Conservation (phyloP, 2,329 filamentous ascomycete genomes). For the Penicillium nordicum region DNA sequence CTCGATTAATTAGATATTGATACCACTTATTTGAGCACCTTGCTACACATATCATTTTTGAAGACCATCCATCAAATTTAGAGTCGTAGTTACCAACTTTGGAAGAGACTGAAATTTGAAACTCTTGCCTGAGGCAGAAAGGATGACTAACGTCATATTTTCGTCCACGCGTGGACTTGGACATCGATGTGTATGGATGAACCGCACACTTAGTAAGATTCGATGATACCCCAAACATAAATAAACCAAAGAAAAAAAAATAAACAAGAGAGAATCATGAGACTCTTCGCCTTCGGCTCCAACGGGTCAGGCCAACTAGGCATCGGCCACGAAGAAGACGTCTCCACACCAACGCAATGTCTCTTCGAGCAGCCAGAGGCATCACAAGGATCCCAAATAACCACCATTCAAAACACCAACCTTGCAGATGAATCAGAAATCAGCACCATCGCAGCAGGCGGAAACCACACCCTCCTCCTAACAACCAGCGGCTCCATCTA, state of each 20-base stretch:
- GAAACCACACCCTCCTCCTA: conserved; percentile 80
- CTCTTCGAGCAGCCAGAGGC: conserved; percentile 46
- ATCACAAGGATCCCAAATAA: conserved; percentile 16
- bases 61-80: not conserved
- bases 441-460: conserved; percentile 60
- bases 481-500: conserved; percentile 59
- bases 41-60: not conserved
- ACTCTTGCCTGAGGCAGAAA: not conserved
- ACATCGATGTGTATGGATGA: not conserved
- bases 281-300: conserved; percentile 67
- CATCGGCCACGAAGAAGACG: conserved; percentile 67
- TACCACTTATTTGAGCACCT: conserved; percentile 15
- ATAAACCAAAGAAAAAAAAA: not conserved
- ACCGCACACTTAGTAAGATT: not conserved
- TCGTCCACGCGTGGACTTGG: not conserved
- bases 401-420: not conserved
- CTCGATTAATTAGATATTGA: conserved; percentile 20
- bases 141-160: not conserved
- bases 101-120: not conserved
- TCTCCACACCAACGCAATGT: conserved; percentile 62
- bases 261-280: conserved; percentile 21
- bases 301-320: conserved; percentile 75
- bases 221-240: not conserved
- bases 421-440: conserved; percentile 12
- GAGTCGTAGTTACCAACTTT: not conserved